Percentiles rank a stretch among this genome's conserved stretches.
Evolutionary conservation across 768 basidiomycete genomes (phyloP).

Genomic region (Podaxis sp.): DNA sequence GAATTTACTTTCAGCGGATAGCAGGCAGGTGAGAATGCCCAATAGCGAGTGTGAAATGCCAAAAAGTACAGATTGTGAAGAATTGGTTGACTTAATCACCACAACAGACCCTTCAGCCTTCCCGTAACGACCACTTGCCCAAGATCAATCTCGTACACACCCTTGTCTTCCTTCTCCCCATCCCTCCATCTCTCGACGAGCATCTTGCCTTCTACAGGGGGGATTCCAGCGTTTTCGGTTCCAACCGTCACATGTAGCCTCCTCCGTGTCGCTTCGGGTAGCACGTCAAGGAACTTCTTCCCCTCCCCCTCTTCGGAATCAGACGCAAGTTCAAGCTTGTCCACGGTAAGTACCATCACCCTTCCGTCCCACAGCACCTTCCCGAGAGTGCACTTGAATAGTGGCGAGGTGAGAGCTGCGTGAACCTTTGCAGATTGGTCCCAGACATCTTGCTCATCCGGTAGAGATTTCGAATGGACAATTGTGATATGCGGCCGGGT

Average conservation of each 20-base stretch:
- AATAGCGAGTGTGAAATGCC: too few species aligned
- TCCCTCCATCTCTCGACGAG: constrained; percentile 55
- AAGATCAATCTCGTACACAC: constrained; percentile 3
- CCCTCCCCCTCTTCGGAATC: constrained; percentile 27
- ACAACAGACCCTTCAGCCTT: constrained; percentile 2
- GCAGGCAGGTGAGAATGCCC: too few species aligned
- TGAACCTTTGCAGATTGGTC: constrained; percentile 45
- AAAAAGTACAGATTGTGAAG: too few species aligned
- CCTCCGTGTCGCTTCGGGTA: constrained; percentile 43
- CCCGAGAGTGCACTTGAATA: constrained; percentile 59
- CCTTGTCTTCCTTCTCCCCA: constrained; percentile 21
- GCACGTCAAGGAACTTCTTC: constrained; percentile 38
- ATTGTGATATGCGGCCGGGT: constrained; percentile 81
- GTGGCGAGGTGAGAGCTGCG: constrained; percentile 32
- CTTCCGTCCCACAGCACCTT: constrained; percentile 70
- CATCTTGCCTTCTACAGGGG: constrained; percentile 63
- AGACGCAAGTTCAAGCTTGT: constrained; percentile 37
- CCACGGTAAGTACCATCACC: constrained; percentile 78
- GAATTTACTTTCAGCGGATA: too few species aligned
- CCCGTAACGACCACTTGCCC: constrained; percentile 2
- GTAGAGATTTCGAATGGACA: constrained; percentile 57
- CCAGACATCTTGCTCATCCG: constrained; percentile 32
- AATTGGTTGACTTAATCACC: not conserved
- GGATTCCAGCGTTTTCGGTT: constrained; percentile 46
- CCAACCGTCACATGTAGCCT: constrained; percentile 88